phyloP scores from a whole-genome alignment of 169 alveolate species.

The Eimeria necatrix region DNA sequence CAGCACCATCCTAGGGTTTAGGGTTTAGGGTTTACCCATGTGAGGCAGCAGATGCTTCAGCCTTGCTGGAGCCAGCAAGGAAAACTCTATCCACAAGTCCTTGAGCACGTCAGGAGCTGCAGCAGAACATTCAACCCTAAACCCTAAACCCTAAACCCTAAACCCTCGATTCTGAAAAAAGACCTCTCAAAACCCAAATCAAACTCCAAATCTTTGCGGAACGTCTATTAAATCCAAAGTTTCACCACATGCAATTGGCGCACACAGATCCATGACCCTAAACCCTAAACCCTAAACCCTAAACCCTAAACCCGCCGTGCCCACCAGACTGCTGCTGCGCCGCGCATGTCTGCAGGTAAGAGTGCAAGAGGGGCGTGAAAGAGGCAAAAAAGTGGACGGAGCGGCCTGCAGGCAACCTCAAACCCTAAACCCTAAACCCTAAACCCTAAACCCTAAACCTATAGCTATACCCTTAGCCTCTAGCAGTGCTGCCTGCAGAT shows the following conservation, averaged over 20 bases:
- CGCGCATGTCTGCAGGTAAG: constrained; percentile 58
- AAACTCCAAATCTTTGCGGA: no score
- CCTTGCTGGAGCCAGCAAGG: constrained; percentile 79
- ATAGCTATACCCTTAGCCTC: not conserved
- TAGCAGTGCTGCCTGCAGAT: not conserved
- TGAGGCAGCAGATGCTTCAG: constrained; percentile 79
- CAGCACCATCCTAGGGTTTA: not conserved
- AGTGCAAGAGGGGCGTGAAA: constrained; percentile 39
- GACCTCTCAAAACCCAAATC: no score
- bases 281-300: constrained; percentile 37
- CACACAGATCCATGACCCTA: not conserved
- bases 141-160: not conserved
- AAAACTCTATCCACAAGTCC: constrained; percentile 71
- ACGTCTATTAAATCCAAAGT: not conserved
- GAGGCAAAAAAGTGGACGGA: constrained; percentile 53
- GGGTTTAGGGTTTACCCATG: constrained; percentile 61
- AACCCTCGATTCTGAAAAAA: not conserved
- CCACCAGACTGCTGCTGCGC: constrained; percentile 68
- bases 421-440: constrained; percentile 39
- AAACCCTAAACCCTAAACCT: constrained; percentile 25
- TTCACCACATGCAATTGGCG: no score
- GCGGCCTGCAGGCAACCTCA: constrained; percentile 35
- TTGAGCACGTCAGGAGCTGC: constrained; percentile 67
- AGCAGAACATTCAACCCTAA: not conserved
- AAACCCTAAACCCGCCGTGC: not conserved